A percentile compares a stretch with the other conserved stretches of the same genome.
Conservation (phyloP, 345 rosid species). For the Tarenaya hassleriana region DNA sequence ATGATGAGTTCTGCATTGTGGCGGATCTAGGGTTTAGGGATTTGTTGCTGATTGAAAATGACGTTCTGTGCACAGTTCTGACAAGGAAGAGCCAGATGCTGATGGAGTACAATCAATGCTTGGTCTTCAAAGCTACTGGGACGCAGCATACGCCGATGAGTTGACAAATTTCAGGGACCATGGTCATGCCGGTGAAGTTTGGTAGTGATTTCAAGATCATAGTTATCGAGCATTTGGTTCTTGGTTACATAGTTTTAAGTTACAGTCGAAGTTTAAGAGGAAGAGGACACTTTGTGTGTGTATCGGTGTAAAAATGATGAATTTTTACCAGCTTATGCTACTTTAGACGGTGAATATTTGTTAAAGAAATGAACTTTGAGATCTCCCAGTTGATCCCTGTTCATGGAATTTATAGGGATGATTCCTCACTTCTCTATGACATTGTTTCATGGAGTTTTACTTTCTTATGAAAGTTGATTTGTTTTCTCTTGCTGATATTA, state of each 20-base stretch:
- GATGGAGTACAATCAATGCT: conserved; percentile 77
- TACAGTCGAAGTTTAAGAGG: not conserved
- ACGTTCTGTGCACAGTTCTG: conserved; percentile 51
- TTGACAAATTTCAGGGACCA: conserved; percentile 79
- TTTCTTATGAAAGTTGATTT: not conserved
- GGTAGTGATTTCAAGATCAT: conserved; percentile 34
- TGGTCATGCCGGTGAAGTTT: conserved; percentile 93
- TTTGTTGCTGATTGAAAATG: conserved; percentile 11
- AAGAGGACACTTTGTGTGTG: not conserved
- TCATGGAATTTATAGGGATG: conserved; percentile 8
- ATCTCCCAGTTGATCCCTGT: conserved; percentile 13
- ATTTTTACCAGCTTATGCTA: not conserved
- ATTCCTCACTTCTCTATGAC: not conserved
- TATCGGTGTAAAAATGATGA: not conserved
- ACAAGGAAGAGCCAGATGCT: conserved; percentile 83
- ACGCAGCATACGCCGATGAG: conserved; percentile 88
- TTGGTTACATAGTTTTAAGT: not conserved
- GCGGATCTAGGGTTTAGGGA: not conserved
- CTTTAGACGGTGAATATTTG: not conserved
- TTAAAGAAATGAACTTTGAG: not conserved
- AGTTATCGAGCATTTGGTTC: not conserved
- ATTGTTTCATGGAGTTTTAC: not conserved
- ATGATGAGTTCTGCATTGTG: conserved; percentile 4
- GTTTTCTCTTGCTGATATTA: conserved; percentile 15
- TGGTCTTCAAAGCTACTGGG: conserved; percentile 95